Percentiles rank a stretch among this genome's conserved stretches.
phyloP scores from a whole-genome alignment of 2,329 filamentous ascomycete genomes.

The Pseudogymnoascus sp. region DNA sequence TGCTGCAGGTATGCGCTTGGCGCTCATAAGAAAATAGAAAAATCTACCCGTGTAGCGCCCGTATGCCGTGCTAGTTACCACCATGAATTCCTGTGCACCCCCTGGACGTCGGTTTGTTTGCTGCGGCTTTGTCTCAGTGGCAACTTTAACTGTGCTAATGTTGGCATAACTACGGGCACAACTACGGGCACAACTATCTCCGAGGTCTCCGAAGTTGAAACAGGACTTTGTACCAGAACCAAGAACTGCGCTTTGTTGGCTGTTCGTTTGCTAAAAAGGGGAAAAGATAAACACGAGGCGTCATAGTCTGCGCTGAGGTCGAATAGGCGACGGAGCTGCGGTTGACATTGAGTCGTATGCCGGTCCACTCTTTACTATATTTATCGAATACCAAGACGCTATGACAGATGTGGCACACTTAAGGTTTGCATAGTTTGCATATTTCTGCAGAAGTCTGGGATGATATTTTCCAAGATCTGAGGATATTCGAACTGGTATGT shows the following conservation, averaged over 20 bases:
- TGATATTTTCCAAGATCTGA: neutral
- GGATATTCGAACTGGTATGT: too few relatives aligned
- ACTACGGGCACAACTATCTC: neutral
- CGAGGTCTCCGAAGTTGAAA: neutral
- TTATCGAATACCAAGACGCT: neutral
- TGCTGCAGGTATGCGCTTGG: neutral
- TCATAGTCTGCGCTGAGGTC: neutral
- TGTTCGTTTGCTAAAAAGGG: neutral
- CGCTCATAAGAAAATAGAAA: neutral
- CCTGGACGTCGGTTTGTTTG: neutral
- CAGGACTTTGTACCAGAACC: neutral
- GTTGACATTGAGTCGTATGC: slow-evolving; percentile 4
- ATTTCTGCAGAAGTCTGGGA: too few relatives aligned
- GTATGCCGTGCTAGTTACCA: neutral
- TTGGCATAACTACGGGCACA: neutral
- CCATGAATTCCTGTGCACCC: neutral
- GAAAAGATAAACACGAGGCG: slow-evolving; percentile 1
- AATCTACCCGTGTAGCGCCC: neutral
- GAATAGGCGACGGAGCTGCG: neutral
- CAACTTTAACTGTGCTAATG: too few relatives aligned
- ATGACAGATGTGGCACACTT: slow-evolving; percentile 2
- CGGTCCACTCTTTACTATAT: neutral
- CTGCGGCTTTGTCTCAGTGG: neutral
- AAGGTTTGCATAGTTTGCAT: neutral
- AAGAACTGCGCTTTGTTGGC: neutral